Conservation (phyloP, 371 early-diverging fungal species). For the Syncephalis fuscata region DNA sequence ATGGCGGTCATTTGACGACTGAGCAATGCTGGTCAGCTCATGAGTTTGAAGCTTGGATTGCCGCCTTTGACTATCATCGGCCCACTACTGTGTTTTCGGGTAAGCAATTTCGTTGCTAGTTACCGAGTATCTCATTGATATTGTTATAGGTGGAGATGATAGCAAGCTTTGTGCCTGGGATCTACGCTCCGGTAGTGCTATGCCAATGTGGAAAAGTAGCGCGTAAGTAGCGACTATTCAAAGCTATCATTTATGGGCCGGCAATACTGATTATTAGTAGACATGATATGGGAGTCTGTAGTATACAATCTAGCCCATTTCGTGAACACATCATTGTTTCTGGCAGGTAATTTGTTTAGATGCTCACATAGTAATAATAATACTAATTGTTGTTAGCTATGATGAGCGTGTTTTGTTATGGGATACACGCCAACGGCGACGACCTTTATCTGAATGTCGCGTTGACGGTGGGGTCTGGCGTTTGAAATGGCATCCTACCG, state of each 20-base stretch:
- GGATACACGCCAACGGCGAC: constrained; percentile 69
- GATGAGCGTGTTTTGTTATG: constrained; percentile 74
- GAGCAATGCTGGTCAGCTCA: constrained; percentile 54
- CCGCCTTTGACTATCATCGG: constrained; percentile 65
- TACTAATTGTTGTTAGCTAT: constrained; percentile 26
- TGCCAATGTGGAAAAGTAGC: constrained; percentile 26
- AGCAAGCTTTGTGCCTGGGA: constrained; percentile 77
- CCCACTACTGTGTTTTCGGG: constrained; percentile 41
- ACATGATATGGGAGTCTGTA: constrained; percentile 68
- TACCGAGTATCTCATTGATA: background rate
- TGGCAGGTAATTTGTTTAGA: constrained; percentile 29
- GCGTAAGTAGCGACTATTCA: constrained; percentile 14
- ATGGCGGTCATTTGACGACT: constrained; percentile 14
- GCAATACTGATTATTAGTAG: constrained; percentile 9
- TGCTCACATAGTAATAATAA: background rate
- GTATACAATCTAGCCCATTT: constrained; percentile 66
- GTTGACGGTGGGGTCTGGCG: constrained; percentile 90
- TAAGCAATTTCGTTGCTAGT: constrained; percentile 1
- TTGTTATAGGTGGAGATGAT: constrained; percentile 58
- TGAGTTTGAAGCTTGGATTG: constrained; percentile 86
- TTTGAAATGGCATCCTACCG: constrained; percentile 78
- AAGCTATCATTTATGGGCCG: background rate
- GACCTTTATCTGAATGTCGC: constrained; percentile 42
- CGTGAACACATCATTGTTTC: constrained; percentile 56
- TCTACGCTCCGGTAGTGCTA: constrained; percentile 23